Evolutionary conservation across 2,329 filamentous ascomycete species (phyloP), one percentile per base, ranked within the genome.

Genomic region (Aspergillus sp.): DNA sequence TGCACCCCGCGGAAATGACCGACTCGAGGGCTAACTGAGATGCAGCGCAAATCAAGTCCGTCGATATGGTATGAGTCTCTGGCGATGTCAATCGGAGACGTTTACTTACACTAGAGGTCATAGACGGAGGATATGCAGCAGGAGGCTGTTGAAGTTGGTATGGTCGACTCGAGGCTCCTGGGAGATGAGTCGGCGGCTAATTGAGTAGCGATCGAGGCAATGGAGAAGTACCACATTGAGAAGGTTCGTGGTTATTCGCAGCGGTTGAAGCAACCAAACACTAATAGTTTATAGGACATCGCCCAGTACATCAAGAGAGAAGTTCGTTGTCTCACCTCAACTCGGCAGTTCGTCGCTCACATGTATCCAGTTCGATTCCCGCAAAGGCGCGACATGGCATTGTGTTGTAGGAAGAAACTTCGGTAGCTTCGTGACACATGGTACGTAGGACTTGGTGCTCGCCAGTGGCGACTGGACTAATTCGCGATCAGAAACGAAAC

Each of bases 321-420:
- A 70, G 91, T 95, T 75, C 63, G 79, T 69, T 46, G 57, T 50
- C 36, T 38, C 49, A 47, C 44, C 32, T 50, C 47, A 47, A 51
- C 43, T 48, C 25, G 21, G 19, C 34, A 4, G 14, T 14, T 49
- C 52, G 34, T 47, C 49, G 54, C 62, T 70, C 54, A 70, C 61
- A 34, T 19, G 19, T 36, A 42, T 51, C 38, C 66, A 97, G 93
- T 97, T 99, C 68, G 94, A 99, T 73, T 89, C 90, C 68, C 88
- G 92, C 71, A 97, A 97, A 79, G 94, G 94, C 32, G 92, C 93
- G 58, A 99, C 94, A 72, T 99, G 93, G 94, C 94, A 99, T 77
- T 99, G 94, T 77, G 97, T 99, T 63, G 94, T 99, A 31, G 94
- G 94, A 58, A 85, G 94, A 64, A 97, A 99, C 81, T 99, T 99